Percentiles rank a stretch among this genome's conserved stretches.
These are phyloP conservation scores for Beauveria caledonica DNA, from an alignment of 2,329 filamentous ascomycete species.

Conservation along the genomic window DNA sequence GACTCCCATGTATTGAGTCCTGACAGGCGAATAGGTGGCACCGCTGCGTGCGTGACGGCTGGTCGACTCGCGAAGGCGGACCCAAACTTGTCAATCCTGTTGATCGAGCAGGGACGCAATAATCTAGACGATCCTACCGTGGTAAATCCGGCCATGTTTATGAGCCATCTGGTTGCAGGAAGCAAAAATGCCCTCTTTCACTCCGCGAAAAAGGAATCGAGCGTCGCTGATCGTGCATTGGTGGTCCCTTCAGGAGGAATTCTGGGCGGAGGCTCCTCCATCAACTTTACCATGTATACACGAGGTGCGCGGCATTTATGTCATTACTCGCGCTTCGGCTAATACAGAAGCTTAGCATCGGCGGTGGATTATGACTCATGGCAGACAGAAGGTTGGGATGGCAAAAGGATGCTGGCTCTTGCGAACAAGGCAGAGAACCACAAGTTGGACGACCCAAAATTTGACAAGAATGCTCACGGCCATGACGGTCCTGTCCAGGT, in stretches of 20 bases:
- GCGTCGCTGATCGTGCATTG: slow-evolving; percentile 18
- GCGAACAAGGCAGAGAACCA: slow-evolving; percentile 46
- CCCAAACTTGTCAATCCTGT: slow-evolving; percentile 18
- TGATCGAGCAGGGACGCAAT: slow-evolving; percentile 22
- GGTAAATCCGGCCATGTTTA: slow-evolving; percentile 18
- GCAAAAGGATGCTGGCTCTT: slow-evolving; percentile 41
- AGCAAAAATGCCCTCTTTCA: slow-evolving; percentile 18
- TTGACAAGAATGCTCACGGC: slow-evolving; percentile 30
- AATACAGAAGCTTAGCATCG: neutral
- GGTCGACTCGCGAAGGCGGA: slow-evolving; percentile 20
- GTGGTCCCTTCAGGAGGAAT: slow-evolving; percentile 20
- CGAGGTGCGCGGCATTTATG: slow-evolving; percentile 4
- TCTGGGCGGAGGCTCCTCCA: slow-evolving; percentile 25
- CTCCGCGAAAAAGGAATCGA: slow-evolving; percentile 16
- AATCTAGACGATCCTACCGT: slow-evolving; percentile 20
- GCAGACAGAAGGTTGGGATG: slow-evolving; percentile 42
- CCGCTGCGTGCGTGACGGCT: slow-evolving; percentile 20
- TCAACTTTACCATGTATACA: slow-evolving; percentile 26
- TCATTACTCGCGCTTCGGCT: neutral
- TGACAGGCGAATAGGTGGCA: slow-evolving; percentile 15
- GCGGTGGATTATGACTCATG: slow-evolving; percentile 39
- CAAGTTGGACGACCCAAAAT: slow-evolving; percentile 29
- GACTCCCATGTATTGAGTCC: neutral
- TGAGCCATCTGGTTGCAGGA: slow-evolving; percentile 16
- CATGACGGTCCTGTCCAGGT: slow-evolving; percentile 41